A percentile compares a stretch with the other conserved stretches of the same genome.
Evolutionary conservation across 1,139 yeast species (phyloP).

Genomic region (Geotrichum phurueaensis): DNA sequence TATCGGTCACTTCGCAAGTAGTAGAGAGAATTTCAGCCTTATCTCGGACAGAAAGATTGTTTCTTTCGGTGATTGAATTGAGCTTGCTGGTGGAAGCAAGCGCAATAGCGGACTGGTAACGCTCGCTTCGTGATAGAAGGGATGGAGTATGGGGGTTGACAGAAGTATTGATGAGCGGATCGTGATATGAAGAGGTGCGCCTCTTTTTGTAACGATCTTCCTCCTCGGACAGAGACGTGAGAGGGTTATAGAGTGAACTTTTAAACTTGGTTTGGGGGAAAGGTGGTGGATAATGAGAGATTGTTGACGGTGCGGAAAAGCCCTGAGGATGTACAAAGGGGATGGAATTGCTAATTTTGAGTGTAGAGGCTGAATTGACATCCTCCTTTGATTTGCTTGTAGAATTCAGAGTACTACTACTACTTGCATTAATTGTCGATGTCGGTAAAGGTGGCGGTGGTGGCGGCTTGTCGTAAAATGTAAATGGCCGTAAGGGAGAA

Average conservation of each 20-base stretch:
- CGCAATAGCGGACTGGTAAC: conserved; percentile 27
- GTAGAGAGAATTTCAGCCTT: conserved; percentile 29
- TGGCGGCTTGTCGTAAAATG: conserved; percentile 7
- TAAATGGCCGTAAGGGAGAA: conserved; percentile 14
- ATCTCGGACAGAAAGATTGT: conserved; percentile 21
- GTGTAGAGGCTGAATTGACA: background rate
- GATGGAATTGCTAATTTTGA: background rate
- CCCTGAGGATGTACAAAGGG: background rate
- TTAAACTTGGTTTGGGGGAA: conserved; percentile 10
- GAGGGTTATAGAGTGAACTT: conserved; percentile 16
- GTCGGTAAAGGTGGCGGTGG: conserved; percentile 4
- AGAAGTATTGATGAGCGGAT: conserved; percentile 25
- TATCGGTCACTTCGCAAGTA: conserved; percentile 21
- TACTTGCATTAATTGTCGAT: background rate
- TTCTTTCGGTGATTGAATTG: conserved; percentile 15
- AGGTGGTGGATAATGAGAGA: conserved; percentile 3
- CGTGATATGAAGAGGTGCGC: conserved; percentile 31
- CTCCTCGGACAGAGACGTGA: conserved; percentile 20
- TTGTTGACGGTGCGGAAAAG: background rate
- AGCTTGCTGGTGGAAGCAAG: conserved; percentile 19
- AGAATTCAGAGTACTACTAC: conserved; percentile 1
- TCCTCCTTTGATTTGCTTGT: background rate
- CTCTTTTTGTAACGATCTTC: conserved; percentile 24
- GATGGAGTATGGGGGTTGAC: conserved; percentile 12
- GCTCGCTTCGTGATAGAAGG: conserved; percentile 19